Conservation (phyloP, 139 green algal genomes). For the Chlorella sp. region DNA sequence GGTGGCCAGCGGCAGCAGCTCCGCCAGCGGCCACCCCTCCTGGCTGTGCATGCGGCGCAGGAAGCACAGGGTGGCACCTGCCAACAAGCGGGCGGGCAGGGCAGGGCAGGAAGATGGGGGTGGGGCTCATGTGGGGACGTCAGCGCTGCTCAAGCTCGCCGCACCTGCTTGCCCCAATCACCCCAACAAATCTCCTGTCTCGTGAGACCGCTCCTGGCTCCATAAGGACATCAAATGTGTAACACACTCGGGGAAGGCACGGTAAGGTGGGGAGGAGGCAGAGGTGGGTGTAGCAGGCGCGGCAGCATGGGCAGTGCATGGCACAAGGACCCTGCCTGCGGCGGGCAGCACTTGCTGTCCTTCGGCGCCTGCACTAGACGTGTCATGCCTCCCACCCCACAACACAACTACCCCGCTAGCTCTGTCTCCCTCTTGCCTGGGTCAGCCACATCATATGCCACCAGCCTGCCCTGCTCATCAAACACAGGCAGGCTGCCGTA, state of each 20-base stretch:
- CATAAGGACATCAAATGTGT: too few relatives aligned
- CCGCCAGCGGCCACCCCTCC: conserved; percentile 14
- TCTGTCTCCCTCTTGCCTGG: conserved; percentile 25
- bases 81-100: background rate
- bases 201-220: too few relatives aligned
- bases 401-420: too few relatives aligned
- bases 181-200: too few relatives aligned
- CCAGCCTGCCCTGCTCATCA: conserved; percentile 43
- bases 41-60: conserved; percentile 28
- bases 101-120: background rate
- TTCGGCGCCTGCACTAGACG: background rate
- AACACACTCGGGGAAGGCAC: background rate
- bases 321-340: background rate
- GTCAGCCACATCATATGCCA: conserved; percentile 38
- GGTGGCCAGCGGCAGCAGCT: conserved; percentile 42
- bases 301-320: background rate
- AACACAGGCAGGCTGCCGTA: conserved; percentile 56
- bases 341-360: background rate
- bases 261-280: background rate
- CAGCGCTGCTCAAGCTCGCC: too few relatives aligned
- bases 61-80: conserved; percentile 36
- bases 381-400: background rate
- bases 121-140: too few relatives aligned
- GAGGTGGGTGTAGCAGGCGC: background rate
- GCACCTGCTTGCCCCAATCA: too few relatives aligned